A percentile compares a stretch with the other conserved stretches of the same genome.
Conservation (phyloP, 306 rosid species). For the Ormosia emarginata region DNA sequence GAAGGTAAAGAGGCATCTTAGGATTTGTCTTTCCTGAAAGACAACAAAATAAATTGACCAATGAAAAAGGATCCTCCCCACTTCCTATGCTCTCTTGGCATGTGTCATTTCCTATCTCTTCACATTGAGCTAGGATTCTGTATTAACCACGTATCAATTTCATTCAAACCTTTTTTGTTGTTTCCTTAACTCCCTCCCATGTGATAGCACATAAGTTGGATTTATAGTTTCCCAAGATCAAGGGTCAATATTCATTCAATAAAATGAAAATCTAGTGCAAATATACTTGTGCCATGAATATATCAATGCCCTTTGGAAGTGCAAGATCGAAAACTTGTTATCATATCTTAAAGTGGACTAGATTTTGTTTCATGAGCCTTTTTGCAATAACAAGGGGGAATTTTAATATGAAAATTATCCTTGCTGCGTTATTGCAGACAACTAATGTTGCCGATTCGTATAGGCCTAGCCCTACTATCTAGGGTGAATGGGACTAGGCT, state of each 20-base stretch:
- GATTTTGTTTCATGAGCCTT: conserved; percentile 20
- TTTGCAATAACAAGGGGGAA: neutral
- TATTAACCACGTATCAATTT: conserved; percentile 26
- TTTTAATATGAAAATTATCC: neutral
- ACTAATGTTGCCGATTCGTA: conserved; percentile 19
- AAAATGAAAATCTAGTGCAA: neutral
- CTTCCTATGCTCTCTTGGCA: conserved; percentile 56
- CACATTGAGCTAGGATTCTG: conserved; percentile 31
- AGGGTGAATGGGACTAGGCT: conserved; percentile 17
- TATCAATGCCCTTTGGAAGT: neutral
- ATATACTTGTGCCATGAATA: neutral
- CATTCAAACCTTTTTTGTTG: conserved; percentile 28
- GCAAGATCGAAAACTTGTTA: neutral
- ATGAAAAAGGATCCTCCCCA: conserved; percentile 37
- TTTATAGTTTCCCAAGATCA: conserved; percentile 19
- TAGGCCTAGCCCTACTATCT: conserved; percentile 16
- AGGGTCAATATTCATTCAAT: conserved; percentile 4
- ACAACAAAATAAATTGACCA: conserved; percentile 45
- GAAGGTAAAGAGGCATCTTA: conserved; percentile 73
- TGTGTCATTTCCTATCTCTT: conserved; percentile 37
- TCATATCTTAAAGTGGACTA: conserved; percentile 8
- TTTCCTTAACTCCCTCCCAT: conserved; percentile 43
- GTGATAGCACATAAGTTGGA: conserved; percentile 44
- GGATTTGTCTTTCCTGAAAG: conserved; percentile 69
- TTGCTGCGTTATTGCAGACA: conserved; percentile 25